Base-by-base conservation (phyloP, 805 yeast genomes). In the Martiniozyma abietophila region DNA sequence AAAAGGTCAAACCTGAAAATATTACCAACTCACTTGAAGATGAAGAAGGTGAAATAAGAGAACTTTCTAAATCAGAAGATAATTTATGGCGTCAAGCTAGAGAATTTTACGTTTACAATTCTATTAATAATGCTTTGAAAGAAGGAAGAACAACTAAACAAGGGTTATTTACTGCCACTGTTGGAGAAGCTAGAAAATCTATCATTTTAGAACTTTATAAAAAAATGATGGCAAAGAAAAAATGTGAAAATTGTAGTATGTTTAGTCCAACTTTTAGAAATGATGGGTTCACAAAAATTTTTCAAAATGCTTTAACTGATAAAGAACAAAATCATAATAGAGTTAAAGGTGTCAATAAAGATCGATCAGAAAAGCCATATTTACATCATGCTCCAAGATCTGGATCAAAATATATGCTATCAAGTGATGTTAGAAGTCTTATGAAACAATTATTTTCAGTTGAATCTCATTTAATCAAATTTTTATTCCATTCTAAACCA, bases 221-320 rank as follows among this genome's bases (percentile, higher is more conserved):
- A 48, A 72, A 72, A 48, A 58, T 88, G 32, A 61, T 83, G 43
- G 58, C 80, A 31, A 75, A 96, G 58, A 78, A 86, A 36, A 82
- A 78, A 58, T 92, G 99, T 71, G 95, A 84, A 50, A 86, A 88
- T 60, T 92, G 99, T 71, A 84, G 86, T 28, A 83, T 88, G 95
- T 83, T 67, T 58, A 85, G 96, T 29, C 97, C 99, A 36, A 67
- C 80, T 23, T 89, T 80, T 66, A 76, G 98, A 62, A 89, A 88
- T 51, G 99, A 92, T 55, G 98, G 98, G 1, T 80, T 76, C 53
- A 72, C 88, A 42, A 92, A 94, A 64, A 76, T 92, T 43, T 92
- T 92, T 51, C 97, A 92, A 62, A 77, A 76, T 45, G 76, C 94
- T 5, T 68, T 94, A 46, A 70, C 70, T 32, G 95, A 84, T 32